Evolutionary conservation across 2,329 filamentous ascomycete genomes (phyloP), one percentile per base, ranked within the genome.

Genomic region (Talaromyces marneffei): DNA sequence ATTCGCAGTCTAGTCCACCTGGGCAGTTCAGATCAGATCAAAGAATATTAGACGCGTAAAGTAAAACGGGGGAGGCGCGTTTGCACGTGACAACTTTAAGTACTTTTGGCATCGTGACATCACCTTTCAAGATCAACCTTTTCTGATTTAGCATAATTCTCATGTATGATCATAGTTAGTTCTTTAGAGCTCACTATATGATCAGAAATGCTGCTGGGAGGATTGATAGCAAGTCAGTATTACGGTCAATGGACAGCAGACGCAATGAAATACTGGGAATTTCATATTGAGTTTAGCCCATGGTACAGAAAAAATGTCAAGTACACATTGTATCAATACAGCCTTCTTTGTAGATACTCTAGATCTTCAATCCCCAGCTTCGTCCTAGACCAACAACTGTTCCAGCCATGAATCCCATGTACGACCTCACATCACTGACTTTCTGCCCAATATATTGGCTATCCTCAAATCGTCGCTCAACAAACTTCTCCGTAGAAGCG

Each of bases 341-440:
- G 25, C 5, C 14, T n/a, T 6, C 16, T 5, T n/a, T 29, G 7
- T 50, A 16, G 7, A 23, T 8, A 20, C 10, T 23, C 80, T 75
- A 95, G 73, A 97, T 86, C 71, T 88, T 87, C 65, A 92, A 79
- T 0, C 93, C 93, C 78, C 92, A 96, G 75, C 91, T 97, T 77
- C 92, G 84, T 66, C 96, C 78, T 57, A 96, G 82, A 70, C 96
- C 96, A 60, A 97, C 76, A 16, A 87, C 83, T 5, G 90, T 90
- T 59, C 84, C 85, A 2, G 87, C 87, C 53, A 91, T 91, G 74
- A 95, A 97, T 5, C 88, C 86, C n/a, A 88, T 75, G 87, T 91
- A 97, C 71, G 92, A 83, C 48, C 86, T 83, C 20, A 92, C 74
- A 16, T 85, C 84, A 12, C 84, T 81, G 23, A 90, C 70, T 10